Base-by-base conservation (phyloP, 2,329 filamentous ascomycete genomes). In the Fusarium concolor region DNA sequence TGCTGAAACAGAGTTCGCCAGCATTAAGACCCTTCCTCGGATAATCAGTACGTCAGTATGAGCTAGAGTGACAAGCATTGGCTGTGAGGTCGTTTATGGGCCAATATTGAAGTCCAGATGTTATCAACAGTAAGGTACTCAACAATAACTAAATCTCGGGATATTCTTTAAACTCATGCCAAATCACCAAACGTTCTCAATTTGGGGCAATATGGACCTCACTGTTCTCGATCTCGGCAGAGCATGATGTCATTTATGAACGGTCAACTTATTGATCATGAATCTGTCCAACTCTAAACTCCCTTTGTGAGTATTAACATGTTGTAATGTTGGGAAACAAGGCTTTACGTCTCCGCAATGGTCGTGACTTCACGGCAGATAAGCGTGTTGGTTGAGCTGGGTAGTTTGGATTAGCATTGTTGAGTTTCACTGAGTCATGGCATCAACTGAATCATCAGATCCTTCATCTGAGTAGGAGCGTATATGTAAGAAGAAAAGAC, bases 1-100 rank as follows among this genome's bases (percentile, higher is more conserved):
- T 28, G 10, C 31, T 46, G 59, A 51, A 52, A 20, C 31, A 65
- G 60, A 60, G 62, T 46, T 33, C 22, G 20, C 43, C 28, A 43
- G 31, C 14, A 24, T 26, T 38, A 31, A n/a, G 18, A 41, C 46
- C 44, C 46, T 37, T 20, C 33, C 24, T 39, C 47, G n/a, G 20
- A 31, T 24, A 33, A 24, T 58, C 38, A n/a, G 45, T 61, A 52
- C 49, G 49, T 52, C 49, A 33, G 28, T 26, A 18, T 4, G 28
- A 29, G 28, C 10, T 50, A 11, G 20, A 18, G 7, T n/a, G 44
- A 33, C 33, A 37, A 20, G 33, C 14, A 39, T n/a, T 9, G 18
- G 12, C 22, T 15, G 18, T 17, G 14, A 22, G 33, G 4, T 35
- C 38, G 14, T n/a, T 45, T 35, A 31, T 29, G 12, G 37, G 38